phyloP scores from a whole-genome alignment of 2,329 filamentous ascomycete species.

The Trichophyton verrucosum region DNA sequence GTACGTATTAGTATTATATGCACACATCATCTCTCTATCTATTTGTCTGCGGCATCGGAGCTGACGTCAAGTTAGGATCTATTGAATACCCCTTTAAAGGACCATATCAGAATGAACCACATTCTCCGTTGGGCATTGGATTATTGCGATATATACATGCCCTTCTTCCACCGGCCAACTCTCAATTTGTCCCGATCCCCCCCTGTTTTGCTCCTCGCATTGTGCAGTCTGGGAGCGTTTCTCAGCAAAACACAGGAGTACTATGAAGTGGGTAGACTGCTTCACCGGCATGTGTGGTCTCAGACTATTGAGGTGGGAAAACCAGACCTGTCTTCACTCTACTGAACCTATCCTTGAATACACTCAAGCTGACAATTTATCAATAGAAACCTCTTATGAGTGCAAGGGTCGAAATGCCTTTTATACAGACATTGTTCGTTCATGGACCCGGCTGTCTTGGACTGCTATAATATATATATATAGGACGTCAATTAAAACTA shows the following conservation, averaged over 20 bases:
- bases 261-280: slow-evolving; percentile 11
- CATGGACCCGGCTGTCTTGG: background rate
- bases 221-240: slow-evolving; percentile 14
- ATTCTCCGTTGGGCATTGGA: slow-evolving; percentile 13
- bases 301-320: slow-evolving; percentile 12
- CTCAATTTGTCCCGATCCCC: slow-evolving; percentile 11
- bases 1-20: slow-evolving; percentile 3
- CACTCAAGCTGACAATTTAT: background rate
- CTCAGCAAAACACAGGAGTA: slow-evolving; percentile 7
- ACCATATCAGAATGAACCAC: slow-evolving; percentile 8
- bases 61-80: slow-evolving; percentile 8
- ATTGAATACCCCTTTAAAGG: slow-evolving; percentile 9
- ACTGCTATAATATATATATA: background rate
- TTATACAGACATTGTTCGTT: slow-evolving; percentile 15
- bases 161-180: slow-evolving; percentile 16
- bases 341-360: background rate
- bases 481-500: background rate
- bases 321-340: background rate
- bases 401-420: slow-evolving; percentile 15
- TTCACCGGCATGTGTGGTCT: slow-evolving; percentile 13
- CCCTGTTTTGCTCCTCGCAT: slow-evolving; percentile 12
- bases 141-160: slow-evolving; percentile 16
- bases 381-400: slow-evolving; percentile 12
- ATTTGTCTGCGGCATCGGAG: background rate
- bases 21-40: background rate